Conservation (phyloP, 352 stramenopile species). For the Phytophthora sansomeana region DNA sequence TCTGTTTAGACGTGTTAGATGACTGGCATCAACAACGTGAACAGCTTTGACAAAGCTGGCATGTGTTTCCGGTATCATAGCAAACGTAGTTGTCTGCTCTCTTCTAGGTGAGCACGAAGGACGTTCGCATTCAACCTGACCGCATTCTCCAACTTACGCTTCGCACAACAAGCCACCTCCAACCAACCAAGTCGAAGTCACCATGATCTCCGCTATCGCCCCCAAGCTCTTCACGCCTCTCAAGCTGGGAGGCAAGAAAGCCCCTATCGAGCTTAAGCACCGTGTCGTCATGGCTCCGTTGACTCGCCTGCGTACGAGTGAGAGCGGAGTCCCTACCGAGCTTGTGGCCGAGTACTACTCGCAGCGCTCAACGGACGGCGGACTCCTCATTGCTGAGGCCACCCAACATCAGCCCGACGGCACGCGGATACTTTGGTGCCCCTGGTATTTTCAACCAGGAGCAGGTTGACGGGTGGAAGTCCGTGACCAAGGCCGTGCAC, state of each 20-base stretch:
- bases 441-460: conserved; percentile 50
- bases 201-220: conserved; percentile 18
- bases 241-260: conserved; percentile 40
- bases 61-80: not conserved
- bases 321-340: conserved; percentile 31
- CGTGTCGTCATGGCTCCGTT: conserved; percentile 61
- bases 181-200: conserved; percentile 1
- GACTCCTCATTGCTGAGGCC: conserved; percentile 61
- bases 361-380: conserved; percentile 49
- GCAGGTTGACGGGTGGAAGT: conserved; percentile 44
- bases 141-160: conserved; percentile 16
- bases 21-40: too few species aligned
- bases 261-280: conserved; percentile 45
- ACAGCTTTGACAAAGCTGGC: too few species aligned
- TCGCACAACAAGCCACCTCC: not conserved
- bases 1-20: too few species aligned
- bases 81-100: not conserved
- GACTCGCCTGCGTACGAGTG: conserved; percentile 43
- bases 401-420: conserved; percentile 53
- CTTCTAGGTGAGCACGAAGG: not conserved
- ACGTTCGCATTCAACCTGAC: not conserved
- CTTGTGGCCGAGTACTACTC: conserved; percentile 50
- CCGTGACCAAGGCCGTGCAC: conserved; percentile 44
- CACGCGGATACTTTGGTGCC: conserved; percentile 34
- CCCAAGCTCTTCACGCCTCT: conserved; percentile 49